Base-by-base conservation (phyloP, 2,329 filamentous ascomycete genomes). In the Camptophora hylomeconis region DNA sequence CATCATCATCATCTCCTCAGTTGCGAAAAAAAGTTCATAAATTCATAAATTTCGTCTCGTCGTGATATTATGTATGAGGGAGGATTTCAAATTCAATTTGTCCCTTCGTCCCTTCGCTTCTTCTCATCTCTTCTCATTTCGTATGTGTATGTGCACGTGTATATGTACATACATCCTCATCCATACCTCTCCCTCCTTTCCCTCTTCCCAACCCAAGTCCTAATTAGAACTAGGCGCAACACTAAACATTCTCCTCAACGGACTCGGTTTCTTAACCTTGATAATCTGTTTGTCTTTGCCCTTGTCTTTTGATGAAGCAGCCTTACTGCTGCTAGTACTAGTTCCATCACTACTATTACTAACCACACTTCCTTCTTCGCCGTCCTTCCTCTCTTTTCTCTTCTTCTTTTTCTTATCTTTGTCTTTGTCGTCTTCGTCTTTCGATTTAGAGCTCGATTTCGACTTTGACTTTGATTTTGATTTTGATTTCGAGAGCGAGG, bases 231-330 rank as follows among this genome's bases (percentile, higher is more conserved):
- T n/a, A n/a, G n/a, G n/a, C n/a, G n/a, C n/a, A n/a, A 24, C 5
- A n/a, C 22, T 5, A 28, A 49, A 40, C 33, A 48, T 41, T 28
- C 39, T 30, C 17, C 42, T 33, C 35, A 45, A 29, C 9, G 44
- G 37, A 34, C 56, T 59, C 8, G 54, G 51, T 11, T 52, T 55
- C 39, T 56, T 57, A 17, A 40, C 32, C 26, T 41, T 44, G 17
- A 44, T 31, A n/a, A 42, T 13, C 5, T 30, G 35, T 27, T 40
- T 42, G 17, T 43, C 40, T 24, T 28, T 33, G 17, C 32, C 36
- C 21, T 36, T 26, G n/a, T n/a, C n/a, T n/a, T n/a, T n/a, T n/a
- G n/a, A n/a, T n/a, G n/a, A n/a, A n/a, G n/a, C 29, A 5, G 31
- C 32, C 20, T 30, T 39, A 25, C 36, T 17, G 11, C 21, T 39